Evolutionary conservation across 768 basidiomycete species (phyloP).

Genomic region (Dacryopinax spathularia): DNA sequence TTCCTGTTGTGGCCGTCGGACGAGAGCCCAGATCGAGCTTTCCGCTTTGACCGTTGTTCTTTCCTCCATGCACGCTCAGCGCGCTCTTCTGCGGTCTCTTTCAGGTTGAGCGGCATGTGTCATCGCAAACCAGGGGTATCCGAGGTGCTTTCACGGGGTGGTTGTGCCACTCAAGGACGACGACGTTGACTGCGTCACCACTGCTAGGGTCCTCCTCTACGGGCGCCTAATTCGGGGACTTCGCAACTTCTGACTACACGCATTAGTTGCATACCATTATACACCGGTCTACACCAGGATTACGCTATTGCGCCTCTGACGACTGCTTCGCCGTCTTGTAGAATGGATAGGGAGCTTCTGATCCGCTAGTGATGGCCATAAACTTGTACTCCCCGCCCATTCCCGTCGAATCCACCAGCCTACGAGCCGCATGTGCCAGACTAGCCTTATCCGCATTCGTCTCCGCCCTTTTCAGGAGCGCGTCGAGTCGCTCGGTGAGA

Average conservation of each 20-base stretch:
- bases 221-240: too few species aligned
- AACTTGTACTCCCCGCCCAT: slow-evolving; percentile 87
- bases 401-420: slow-evolving; percentile 60
- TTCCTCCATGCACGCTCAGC: slow-evolving; percentile 30
- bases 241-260: too few species aligned
- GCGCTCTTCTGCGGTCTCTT: slow-evolving; percentile 50
- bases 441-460: slow-evolving; percentile 33
- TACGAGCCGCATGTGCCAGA: slow-evolving; percentile 44
- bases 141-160: too few species aligned
- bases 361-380: slow-evolving; percentile 37
- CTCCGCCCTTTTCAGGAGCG: slow-evolving; percentile 39
- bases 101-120: slow-evolving; percentile 36
- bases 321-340: too few species aligned
- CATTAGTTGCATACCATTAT: too few species aligned
- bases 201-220: too few species aligned
- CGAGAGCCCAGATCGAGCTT: slow-evolving; percentile 23
- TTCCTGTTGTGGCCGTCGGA: slow-evolving; percentile 22
- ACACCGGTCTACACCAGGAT: too few species aligned
- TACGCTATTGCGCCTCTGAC: too few species aligned
- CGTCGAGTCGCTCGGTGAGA: slow-evolving; percentile 47
- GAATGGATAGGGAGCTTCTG: neutral
- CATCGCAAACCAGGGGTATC: too few species aligned
- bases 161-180: too few species aligned
- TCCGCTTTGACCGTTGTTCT: slow-evolving; percentile 39
- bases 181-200: too few species aligned